Conservation (phyloP, 768 basidiomycete genomes). For the Auricularia heimuer region DNA sequence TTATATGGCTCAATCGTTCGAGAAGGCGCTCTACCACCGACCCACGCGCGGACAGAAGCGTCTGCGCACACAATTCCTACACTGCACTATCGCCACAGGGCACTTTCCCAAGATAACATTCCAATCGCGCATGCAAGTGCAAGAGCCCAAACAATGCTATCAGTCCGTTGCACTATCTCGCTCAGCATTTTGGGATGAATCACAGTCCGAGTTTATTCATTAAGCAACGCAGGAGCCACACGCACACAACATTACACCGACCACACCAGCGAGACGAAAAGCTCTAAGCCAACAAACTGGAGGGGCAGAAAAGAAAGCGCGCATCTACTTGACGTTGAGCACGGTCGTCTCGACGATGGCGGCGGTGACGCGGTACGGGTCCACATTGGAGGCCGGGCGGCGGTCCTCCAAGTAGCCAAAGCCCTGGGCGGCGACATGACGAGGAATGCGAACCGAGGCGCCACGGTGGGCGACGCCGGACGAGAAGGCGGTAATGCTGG, state of each 20-base stretch:
- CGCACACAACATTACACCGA: too few species aligned
- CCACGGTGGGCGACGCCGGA: slow-evolving; percentile 97
- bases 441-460: slow-evolving; percentile 91
- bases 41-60: too few species aligned
- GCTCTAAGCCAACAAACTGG: background rate
- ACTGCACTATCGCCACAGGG: too few species aligned
- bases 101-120: background rate
- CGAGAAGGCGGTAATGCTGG: slow-evolving; percentile 82
- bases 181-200: too few species aligned
- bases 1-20: too few species aligned
- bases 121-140: background rate
- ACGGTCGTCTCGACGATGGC: slow-evolving; percentile 83
- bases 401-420: slow-evolving; percentile 95
- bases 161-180: too few species aligned
- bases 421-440: slow-evolving; percentile 86
- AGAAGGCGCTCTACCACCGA: too few species aligned
- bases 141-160: too few species aligned
- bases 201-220: too few species aligned
- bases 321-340: slow-evolving; percentile 14
- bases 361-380: slow-evolving; percentile 90
- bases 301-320: background rate
- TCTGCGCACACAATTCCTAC: too few species aligned
- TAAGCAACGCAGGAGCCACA: too few species aligned
- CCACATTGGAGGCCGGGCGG: slow-evolving; percentile 96
- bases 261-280: background rate